Evolutionary conservation across 768 basidiomycete species (phyloP).

Genomic region (Leccinum pellstonianum): DNA sequence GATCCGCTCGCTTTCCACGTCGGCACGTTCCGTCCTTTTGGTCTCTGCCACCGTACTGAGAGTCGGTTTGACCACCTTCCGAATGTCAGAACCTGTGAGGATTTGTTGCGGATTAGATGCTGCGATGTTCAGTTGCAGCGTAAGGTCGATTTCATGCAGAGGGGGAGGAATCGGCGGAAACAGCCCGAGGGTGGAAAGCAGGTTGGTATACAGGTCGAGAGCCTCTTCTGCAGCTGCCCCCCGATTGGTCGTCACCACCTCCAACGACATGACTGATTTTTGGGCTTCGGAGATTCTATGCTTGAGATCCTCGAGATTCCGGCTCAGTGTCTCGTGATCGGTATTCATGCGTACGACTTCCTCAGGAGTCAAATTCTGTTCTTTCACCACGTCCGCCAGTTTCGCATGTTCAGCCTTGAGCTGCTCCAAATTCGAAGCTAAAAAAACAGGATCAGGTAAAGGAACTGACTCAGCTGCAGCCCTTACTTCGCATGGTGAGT

Average conservation of each 20-base stretch:
- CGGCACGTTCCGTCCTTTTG: conserved; percentile 65
- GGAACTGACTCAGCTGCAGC: not conserved
- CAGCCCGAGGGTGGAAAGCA: conserved; percentile 72
- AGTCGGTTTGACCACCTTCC: conserved; percentile 73
- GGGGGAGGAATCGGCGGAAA: conserved; percentile 73
- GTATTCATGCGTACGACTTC: conserved; percentile 90
- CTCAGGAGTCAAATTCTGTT: conserved; percentile 87
- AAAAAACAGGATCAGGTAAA: not conserved
- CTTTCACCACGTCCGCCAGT: conserved; percentile 66
- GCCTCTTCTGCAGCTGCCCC: conserved; percentile 81
- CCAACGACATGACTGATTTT: conserved; percentile 70
- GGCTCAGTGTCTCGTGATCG: conserved; percentile 76
- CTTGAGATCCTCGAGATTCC: conserved; percentile 74
- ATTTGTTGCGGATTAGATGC: conserved; percentile 68
- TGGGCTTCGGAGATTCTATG: conserved; percentile 74
- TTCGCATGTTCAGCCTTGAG: conserved; percentile 63
- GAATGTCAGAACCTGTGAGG: conserved; percentile 66
- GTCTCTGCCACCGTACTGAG: conserved; percentile 69
- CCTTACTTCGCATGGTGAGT: conserved; percentile 52
- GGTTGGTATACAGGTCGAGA: conserved; percentile 72
- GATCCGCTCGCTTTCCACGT: conserved; percentile 75
- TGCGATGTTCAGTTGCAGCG: conserved; percentile 78
- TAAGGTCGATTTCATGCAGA: conserved; percentile 71
- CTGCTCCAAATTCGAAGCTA: conserved; percentile 62
- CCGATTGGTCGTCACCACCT: conserved; percentile 79